Percentiles rank a stretch among this genome's conserved stretches.
Evolutionary conservation across 768 basidiomycete species (phyloP).

Genomic region (Leccinum truebloodii): DNA sequence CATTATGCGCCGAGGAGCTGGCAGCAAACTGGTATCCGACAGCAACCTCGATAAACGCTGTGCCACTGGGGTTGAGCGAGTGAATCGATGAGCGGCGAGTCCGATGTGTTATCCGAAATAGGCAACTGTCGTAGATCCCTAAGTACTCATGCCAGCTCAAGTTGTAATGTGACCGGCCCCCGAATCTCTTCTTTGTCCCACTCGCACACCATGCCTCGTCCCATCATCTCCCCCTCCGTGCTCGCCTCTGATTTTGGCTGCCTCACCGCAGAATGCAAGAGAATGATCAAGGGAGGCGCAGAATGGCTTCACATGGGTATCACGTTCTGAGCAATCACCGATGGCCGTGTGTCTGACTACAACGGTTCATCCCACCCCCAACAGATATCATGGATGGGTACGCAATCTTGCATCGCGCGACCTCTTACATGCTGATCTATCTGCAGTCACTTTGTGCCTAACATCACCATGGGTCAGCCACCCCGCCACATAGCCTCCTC

Average conservation of each 20-base stretch:
- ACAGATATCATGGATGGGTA: slow-evolving; percentile 98
- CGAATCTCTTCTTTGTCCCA: slow-evolving; percentile 10
- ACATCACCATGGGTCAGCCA: slow-evolving; percentile 90
- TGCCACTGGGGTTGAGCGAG: too few relatives aligned
- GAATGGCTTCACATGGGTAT: slow-evolving; percentile 99
- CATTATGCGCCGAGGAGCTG: neutral
- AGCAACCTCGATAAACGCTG: slow-evolving; percentile 8
- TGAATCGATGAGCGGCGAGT: neutral
- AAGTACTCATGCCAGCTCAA: slow-evolving; percentile 8
- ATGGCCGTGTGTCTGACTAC: slow-evolving; percentile 13
- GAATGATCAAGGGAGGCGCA: slow-evolving; percentile 94
- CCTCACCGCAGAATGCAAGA: slow-evolving; percentile 90
- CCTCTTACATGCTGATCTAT: slow-evolving; percentile 4
- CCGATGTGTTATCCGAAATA: slow-evolving; percentile 12
- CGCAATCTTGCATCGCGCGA: slow-evolving; percentile 11
- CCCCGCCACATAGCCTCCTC: neutral
- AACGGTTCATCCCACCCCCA: neutral
- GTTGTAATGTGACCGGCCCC: slow-evolving; percentile 1
- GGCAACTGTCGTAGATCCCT: slow-evolving; percentile 30
- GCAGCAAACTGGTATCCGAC: slow-evolving; percentile 16
- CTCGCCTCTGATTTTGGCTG: slow-evolving; percentile 97
- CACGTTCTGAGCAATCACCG: slow-evolving; percentile 1
- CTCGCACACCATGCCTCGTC: slow-evolving; percentile 62
- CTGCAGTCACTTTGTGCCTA: slow-evolving; percentile 92
- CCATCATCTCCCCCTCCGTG: slow-evolving; percentile 96